Evolutionary conservation across 768 basidiomycete species (phyloP).

Genomic region (Tulasnella sp.): DNA sequence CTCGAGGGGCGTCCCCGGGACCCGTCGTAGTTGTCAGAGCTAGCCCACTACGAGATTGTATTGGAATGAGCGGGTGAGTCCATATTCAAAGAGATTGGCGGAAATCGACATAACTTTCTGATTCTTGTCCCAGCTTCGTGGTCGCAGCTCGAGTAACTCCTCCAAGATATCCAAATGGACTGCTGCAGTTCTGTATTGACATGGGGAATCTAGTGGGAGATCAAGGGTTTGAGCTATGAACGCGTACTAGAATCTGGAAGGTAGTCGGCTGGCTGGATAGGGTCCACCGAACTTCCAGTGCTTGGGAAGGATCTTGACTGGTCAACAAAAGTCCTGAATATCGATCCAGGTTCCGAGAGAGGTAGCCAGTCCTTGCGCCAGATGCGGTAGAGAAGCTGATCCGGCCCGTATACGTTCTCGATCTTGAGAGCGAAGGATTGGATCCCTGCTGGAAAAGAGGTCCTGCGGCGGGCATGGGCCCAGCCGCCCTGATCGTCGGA

Average conservation of each 20-base stretch:
- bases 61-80: too few relatives aligned
- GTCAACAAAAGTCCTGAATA: background rate
- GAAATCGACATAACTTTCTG: too few relatives aligned
- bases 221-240: too few relatives aligned
- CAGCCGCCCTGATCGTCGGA: background rate
- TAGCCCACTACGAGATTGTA: background rate
- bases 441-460: background rate
- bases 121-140: background rate
- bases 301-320: background rate
- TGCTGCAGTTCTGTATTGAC: background rate
- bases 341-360: background rate
- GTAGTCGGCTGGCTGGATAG: background rate
- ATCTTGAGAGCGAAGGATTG: background rate
- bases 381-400: background rate
- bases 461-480: background rate
- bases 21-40: background rate
- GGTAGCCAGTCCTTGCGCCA: background rate
- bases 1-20: background rate
- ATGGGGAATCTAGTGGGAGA: too few relatives aligned
- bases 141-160: background rate
- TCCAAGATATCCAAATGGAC: background rate
- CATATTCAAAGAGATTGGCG: too few relatives aligned
- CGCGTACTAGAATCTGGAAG: background rate
- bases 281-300: background rate
- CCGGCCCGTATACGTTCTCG: background rate